phyloP scores from a whole-genome alignment of 148 eudicot genomes.

The Nepenthes gracilis region DNA sequence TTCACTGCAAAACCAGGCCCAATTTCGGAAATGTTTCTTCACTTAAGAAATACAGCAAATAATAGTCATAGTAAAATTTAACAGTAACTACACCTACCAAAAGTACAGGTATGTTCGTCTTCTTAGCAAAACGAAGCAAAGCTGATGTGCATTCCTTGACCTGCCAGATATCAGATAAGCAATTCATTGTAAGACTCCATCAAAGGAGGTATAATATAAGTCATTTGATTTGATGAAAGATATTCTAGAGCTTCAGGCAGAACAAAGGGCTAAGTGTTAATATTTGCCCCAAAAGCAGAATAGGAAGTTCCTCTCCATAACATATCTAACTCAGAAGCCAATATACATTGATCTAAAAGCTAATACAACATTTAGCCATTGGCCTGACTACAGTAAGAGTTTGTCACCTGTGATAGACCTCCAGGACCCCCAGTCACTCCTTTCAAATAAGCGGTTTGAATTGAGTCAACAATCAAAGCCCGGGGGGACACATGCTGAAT shows the following conservation, averaged over 20 bases:
- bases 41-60: background rate
- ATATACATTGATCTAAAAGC: background rate
- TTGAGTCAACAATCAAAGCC: slow-evolving; percentile 79
- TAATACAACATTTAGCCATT: background rate
- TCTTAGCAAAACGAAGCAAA: slow-evolving; percentile 85
- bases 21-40: no score
- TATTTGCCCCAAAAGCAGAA: no score
- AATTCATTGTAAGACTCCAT: background rate
- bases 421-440: slow-evolving; percentile 90
- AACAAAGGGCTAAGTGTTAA: no score
- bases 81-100: slow-evolving; percentile 37
- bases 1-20: no score
- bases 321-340: background rate
- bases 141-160: slow-evolving; percentile 94
- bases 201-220: slow-evolving; percentile 1
- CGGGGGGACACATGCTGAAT: slow-evolving; percentile 53
- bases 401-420: slow-evolving; percentile 58
- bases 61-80: background rate
- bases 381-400: background rate
- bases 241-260: background rate
- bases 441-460: slow-evolving; percentile 77
- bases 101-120: slow-evolving; percentile 75
- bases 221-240: background rate
- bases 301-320: background rate
- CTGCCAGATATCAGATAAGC: slow-evolving; percentile 27